Evolutionary conservation across 164 flowering plant species (phyloP).

Genomic region (Protea cynaroides): DNA sequence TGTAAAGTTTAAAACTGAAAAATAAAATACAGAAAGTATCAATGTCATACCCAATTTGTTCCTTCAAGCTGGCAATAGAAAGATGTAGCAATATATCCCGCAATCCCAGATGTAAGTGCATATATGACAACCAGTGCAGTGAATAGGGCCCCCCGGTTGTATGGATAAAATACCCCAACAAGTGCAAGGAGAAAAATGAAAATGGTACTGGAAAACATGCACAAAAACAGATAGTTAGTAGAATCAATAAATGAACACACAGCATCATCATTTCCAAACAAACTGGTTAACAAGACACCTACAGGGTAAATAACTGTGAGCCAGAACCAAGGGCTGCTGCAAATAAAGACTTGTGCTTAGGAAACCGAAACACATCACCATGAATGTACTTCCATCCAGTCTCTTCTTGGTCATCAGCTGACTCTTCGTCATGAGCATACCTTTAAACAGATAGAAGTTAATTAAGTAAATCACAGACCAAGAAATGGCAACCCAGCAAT

Average conservation of each 20-base stretch:
- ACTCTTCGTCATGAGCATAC: slow-evolving; percentile 23
- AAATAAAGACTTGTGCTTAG: slow-evolving; percentile 26
- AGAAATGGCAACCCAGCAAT: too few relatives aligned
- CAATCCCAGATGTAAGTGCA: slow-evolving; percentile 31
- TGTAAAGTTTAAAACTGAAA: not conserved
- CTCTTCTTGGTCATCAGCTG: slow-evolving; percentile 29
- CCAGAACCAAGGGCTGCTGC: slow-evolving; percentile 26
- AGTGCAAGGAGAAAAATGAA: slow-evolving; percentile 27
- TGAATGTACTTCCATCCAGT: slow-evolving; percentile 30
- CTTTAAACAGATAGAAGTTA: slow-evolving; percentile 4
- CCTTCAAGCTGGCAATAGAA: slow-evolving; percentile 27
- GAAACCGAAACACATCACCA: slow-evolving; percentile 27
- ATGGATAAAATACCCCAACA: slow-evolving; percentile 31
- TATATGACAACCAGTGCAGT: slow-evolving; percentile 30
- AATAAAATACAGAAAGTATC: not conserved
- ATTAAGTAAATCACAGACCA: not conserved
- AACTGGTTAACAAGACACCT: not conserved
- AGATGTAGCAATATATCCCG: slow-evolving; percentile 27
- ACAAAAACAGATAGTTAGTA: not conserved
- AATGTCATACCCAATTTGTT: slow-evolving; percentile 26
- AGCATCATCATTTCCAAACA: not conserved
- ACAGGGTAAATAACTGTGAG: slow-evolving; percentile 24
- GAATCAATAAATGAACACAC: not conserved
- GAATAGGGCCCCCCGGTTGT: slow-evolving; percentile 29
- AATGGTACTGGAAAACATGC: slow-evolving; percentile 17